Percentiles rank a stretch among this genome's conserved stretches.
Conservation (phyloP, 768 basidiomycete species). For the Polyporus arcularius region DNA sequence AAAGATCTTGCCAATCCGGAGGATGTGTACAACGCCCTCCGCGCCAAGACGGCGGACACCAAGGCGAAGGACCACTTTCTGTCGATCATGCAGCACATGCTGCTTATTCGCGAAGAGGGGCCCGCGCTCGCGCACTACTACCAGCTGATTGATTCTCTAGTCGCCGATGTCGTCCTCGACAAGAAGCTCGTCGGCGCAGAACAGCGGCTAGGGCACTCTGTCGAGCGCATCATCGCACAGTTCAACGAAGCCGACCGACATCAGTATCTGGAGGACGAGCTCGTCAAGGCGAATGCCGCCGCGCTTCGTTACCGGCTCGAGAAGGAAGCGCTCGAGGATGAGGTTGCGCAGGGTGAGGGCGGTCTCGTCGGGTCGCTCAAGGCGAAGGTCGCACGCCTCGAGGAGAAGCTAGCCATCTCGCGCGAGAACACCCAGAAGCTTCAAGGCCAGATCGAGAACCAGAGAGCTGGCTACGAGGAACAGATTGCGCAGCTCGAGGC, state of each 20-base stretch:
- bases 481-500: conserved; percentile 86
- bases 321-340: conserved; percentile 81
- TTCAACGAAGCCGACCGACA: conserved; percentile 89
- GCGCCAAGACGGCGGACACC: conserved; percentile 73
- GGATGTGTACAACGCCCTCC: conserved; percentile 85
- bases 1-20: conserved; percentile 76
- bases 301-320: conserved; percentile 71
- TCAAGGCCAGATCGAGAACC: conserved; percentile 74
- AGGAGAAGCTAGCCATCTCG: conserved; percentile 77
- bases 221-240: conserved; percentile 83
- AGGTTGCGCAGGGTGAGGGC: conserved; percentile 77
- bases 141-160: conserved; percentile 85
- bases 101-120: conserved; percentile 88
- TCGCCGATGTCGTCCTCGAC: conserved; percentile 91
- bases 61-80: conserved; percentile 84
- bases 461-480: conserved; percentile 81
- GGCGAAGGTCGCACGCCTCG: conserved; percentile 62
- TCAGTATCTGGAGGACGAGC: conserved; percentile 78
- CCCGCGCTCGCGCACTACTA: conserved; percentile 85
- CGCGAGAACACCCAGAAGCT: conserved; percentile 77
- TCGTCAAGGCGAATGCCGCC: conserved; percentile 62
- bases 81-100: conserved; percentile 91
- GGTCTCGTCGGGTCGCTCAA: conserved; percentile 87
- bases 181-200: conserved; percentile 86
- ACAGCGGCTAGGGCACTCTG: conserved; percentile 83